Evolutionary conservation across 768 basidiomycete genomes (phyloP), one percentile per base, ranked within the genome.

Genomic region (Mycena alexandri): DNA sequence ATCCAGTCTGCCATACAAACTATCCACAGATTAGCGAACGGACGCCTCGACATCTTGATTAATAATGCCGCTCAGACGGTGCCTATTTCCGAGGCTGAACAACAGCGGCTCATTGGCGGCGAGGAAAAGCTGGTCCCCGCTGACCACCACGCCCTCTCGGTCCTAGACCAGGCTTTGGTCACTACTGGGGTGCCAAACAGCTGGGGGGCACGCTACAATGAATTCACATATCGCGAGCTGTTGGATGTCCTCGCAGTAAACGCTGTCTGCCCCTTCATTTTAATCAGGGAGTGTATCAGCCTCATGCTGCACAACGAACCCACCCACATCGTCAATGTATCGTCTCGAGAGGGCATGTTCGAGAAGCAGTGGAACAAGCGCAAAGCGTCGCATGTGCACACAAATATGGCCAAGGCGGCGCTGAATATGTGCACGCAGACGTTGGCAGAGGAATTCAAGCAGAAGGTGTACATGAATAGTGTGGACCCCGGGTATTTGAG

Each of bases 401-500:
- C 79, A 36, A 80, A 80, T 64, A 80, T 80, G 78, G 79, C 78
- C 10, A 80, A 80, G 63, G 79, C 80, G 14, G 80, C 79, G 17
- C 70, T 79, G 33, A 80, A 80, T 57, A 80, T 80, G 79, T 72
- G 80, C 24, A 78, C 79, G 4, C 78, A 80, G 60, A 81, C 79
- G 0, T 74, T 80, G 63, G 79, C 78, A 3, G 53, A 73, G 46
- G 74, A 77, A 48, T 79, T 78, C 79, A 67, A 75, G 54, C 67
- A 74, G 44, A 72, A 74, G 17, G 75, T 81, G 3, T 75, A 75
- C 9, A 76, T 80, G 29, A 80, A 80, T 58, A 73, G 74, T 0
- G 80, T 81, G 19, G 79, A 82, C 68, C 80, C 78, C 19, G 80
- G 77, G 11, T 82, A 79, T 54, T 72, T 79, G 75, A 81, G 80